Base-by-base conservation (phyloP, 352 stramenopile genomes). In the Pythium dissimile region DNA sequence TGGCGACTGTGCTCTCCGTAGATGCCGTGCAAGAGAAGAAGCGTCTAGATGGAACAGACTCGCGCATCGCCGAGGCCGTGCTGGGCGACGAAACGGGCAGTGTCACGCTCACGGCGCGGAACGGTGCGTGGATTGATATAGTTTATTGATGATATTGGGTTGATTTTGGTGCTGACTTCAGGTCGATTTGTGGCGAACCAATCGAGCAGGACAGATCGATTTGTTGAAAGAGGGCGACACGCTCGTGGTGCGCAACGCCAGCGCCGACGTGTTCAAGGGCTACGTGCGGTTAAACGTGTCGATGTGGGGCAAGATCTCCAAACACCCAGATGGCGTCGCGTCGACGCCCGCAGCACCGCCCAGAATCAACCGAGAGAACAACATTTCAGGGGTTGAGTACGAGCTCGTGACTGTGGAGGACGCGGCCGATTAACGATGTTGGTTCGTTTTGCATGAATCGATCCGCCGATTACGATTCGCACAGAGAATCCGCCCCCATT, bases 261-360 rank as follows among this genome's bases (percentile, higher is more conserved):
- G 80, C 54, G 83, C 78, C 38, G 85, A 90, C 37, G 86, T 95
- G 24, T 93, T 88, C 62, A 89, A 90, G 53, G 83, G 83, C 5
- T 95, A 91, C 56, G 84, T 93, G 80, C 63, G 85, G 20, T 72
- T 95, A 23, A 90, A 90, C 56, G 83, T 95, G 57, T 88, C 77
- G n/a, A 68, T 89, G 37, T 95, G 83, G 83, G 85, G 85, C 21
- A 95, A 95, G 54, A 62, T 95, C 23, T 69, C 78, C 7, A 32
- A 32, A 35, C 72, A 95, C 66, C 85, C 85, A 15, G 85, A 95
- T 45, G 80, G 69, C 21, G 56, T 95, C 35, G 75, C 58, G 15
- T 95, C 85, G 27, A 95, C 85, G 12, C 85, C 85, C 9, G 57
- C 66, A 20, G 64, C 68, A 4, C 85, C 85, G 23, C 38, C 65